A percentile compares a stretch with the other conserved stretches of the same genome.
Evolutionary conservation across 192 early-diverging fungal species (phyloP).

Genomic region (Diversispora eburnea): DNA sequence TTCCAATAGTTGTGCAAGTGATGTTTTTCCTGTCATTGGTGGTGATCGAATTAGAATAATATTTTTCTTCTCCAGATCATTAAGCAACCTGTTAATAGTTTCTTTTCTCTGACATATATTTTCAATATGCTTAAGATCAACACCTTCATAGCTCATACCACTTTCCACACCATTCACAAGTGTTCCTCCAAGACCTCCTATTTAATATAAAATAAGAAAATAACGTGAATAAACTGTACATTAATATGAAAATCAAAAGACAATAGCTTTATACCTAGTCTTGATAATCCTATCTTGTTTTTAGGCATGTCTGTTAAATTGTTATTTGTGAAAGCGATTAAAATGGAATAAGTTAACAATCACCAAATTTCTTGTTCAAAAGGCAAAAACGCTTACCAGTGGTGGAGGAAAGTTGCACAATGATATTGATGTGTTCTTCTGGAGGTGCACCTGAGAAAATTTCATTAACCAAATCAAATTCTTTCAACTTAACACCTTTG

Average conservation of each 20-base stretch:
- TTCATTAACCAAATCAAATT: no score
- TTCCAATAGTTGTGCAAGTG: background rate
- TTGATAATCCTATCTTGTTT: slow-evolving; percentile 10
- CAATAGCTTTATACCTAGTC: background rate
- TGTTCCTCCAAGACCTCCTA: slow-evolving; percentile 13
- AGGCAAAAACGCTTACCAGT: no score
- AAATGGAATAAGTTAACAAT: no score
- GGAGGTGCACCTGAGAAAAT: no score
- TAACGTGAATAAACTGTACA: background rate
- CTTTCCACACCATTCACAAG: background rate
- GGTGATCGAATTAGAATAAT: slow-evolving; percentile 22
- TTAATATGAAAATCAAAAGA: background rate
- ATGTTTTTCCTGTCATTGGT: slow-evolving; percentile 19
- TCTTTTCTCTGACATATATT: slow-evolving; percentile 9
- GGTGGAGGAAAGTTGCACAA: no score
- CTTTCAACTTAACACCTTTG: no score
- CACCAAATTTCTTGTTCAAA: no score
- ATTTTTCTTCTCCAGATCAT: background rate
- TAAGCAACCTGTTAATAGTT: slow-evolving; percentile 24
- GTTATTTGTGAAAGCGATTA: no score
- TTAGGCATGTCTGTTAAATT: no score
- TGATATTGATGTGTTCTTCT: no score
- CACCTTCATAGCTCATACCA: background rate
- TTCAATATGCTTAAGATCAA: background rate
- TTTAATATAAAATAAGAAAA: background rate